These are phyloP conservation scores for Jatropha multifida DNA, from an alignment of 441 rosid species.

Conservation along the genomic window DNA sequence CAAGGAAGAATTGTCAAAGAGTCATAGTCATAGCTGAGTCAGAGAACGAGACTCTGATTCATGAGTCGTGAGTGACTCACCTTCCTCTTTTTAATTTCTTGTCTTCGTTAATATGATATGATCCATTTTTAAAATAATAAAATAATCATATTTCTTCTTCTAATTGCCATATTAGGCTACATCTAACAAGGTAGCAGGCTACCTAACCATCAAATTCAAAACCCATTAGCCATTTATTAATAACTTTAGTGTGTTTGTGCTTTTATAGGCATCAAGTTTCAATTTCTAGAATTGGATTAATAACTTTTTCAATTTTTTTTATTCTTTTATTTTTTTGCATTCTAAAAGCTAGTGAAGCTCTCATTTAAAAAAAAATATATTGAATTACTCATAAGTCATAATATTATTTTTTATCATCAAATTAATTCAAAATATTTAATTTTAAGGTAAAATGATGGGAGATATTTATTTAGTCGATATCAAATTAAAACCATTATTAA, in stretches of 20 bases:
- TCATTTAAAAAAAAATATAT: too few relatives aligned
- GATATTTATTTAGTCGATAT: too few relatives aligned
- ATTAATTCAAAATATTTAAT: too few relatives aligned
- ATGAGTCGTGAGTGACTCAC: conserved; percentile 37
- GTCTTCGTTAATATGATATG: background rate
- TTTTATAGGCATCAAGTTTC: background rate
- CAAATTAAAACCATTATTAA: too few relatives aligned
- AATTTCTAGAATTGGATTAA: background rate
- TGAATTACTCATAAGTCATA: too few relatives aligned
- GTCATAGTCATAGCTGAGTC: conserved; percentile 49
- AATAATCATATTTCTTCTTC: background rate
- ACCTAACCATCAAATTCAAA: background rate
- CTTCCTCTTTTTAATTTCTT: conserved; percentile 4
- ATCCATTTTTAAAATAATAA: too few relatives aligned
- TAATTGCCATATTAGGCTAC: too few relatives aligned
- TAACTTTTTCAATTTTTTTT: too few relatives aligned
- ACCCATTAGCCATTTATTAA: background rate
- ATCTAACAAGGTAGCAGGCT: background rate
- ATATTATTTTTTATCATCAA: too few relatives aligned
- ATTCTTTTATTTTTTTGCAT: too few relatives aligned
- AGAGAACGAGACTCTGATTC: conserved; percentile 31
- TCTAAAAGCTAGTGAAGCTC: too few relatives aligned
- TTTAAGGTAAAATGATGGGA: too few relatives aligned
- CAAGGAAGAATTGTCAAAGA: background rate
- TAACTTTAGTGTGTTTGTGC: background rate